A percentile compares a stretch with the other conserved stretches of the same genome.
Conservation (phyloP, 2,329 filamentous ascomycete genomes). For the Aureobasidium sp. region DNA sequence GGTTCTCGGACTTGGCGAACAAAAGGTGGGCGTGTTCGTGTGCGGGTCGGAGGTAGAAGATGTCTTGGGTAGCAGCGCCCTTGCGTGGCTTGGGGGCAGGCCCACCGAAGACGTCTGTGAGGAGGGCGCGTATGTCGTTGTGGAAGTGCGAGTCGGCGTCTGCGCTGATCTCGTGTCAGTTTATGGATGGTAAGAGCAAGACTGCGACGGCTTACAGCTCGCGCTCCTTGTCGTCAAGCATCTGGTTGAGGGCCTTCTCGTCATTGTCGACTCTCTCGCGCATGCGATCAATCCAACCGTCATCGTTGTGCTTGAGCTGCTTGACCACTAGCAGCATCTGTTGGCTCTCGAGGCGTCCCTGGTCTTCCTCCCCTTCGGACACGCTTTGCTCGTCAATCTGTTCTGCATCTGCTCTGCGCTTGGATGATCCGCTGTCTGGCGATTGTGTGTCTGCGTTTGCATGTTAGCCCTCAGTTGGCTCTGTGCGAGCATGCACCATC, state of each 20-base stretch:
- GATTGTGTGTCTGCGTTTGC: not conserved
- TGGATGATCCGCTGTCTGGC: not conserved
- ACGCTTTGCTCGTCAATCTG: not conserved
- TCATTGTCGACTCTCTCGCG: not conserved
- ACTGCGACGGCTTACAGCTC: constrained; percentile 19
- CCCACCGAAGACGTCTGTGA: not conserved
- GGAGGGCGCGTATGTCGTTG: not conserved
- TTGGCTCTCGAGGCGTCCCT: constrained; percentile 15
- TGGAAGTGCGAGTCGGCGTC: constrained; percentile 15
- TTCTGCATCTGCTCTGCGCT: not conserved
- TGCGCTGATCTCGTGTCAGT: constrained; percentile 30
- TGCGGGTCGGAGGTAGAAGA: not conserved
- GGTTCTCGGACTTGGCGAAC: not conserved
- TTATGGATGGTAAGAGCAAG: constrained; percentile 27
- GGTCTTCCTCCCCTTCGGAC: constrained; percentile 2
- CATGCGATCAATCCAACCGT: constrained; percentile 4
- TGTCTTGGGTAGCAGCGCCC: not conserved
- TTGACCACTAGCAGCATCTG: not conserved
- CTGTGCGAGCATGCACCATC: too few species aligned
- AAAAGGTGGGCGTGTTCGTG: not conserved
- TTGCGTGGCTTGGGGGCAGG: not conserved
- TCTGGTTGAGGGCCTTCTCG: not conserved
- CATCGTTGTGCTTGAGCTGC: constrained; percentile 1
- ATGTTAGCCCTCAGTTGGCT: not conserved
- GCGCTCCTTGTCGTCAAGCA: constrained; percentile 9